A percentile compares a stretch with the other conserved stretches of the same genome.
Conservation (phyloP, 768 basidiomycete species). For the Nidularia sp. region DNA sequence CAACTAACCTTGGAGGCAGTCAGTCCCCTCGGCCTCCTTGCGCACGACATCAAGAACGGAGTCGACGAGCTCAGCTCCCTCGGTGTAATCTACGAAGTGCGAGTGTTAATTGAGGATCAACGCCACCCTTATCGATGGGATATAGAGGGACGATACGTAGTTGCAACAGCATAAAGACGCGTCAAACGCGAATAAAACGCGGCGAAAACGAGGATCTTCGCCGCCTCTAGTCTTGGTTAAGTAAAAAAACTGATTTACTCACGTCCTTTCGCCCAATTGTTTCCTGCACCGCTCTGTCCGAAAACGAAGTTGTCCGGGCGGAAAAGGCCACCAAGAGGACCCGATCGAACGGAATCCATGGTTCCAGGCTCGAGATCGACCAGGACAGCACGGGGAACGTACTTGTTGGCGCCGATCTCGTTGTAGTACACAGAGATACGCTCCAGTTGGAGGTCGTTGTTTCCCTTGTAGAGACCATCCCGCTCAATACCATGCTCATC, state of each 20-base stretch:
- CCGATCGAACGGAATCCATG: constrained; percentile 89
- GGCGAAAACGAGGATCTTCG: too few relatives aligned
- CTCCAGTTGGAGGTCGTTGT: constrained; percentile 92
- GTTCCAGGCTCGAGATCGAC: constrained; percentile 98
- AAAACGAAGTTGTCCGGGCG: constrained; percentile 98
- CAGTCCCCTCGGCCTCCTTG: constrained; percentile 97
- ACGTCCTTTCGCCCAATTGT: constrained; percentile 99
- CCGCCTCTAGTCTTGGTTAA: too few relatives aligned
- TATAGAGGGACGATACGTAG: neutral
- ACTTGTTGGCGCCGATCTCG: constrained; percentile 92
- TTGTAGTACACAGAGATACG: constrained; percentile 98
- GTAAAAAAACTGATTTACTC: constrained; percentile 37
- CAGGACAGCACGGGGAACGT: constrained; percentile 96
- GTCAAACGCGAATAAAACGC: constrained; percentile 10
- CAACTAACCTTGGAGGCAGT: constrained; percentile 90
- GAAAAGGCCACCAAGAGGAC: constrained; percentile 89
- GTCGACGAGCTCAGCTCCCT: constrained; percentile 98
- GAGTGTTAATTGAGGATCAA: constrained; percentile 10
- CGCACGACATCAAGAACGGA: constrained; percentile 97
- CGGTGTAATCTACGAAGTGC: constrained; percentile 69
- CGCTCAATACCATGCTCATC: constrained; percentile 96
- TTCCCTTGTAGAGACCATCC: constrained; percentile 93
- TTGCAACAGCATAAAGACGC: constrained; percentile 9
- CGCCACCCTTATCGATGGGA: constrained; percentile 5
- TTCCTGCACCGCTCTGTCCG: constrained; percentile 96